Evolutionary conservation across 345 rosid species (phyloP).

Genomic region (Euphorbia lathyris): DNA sequence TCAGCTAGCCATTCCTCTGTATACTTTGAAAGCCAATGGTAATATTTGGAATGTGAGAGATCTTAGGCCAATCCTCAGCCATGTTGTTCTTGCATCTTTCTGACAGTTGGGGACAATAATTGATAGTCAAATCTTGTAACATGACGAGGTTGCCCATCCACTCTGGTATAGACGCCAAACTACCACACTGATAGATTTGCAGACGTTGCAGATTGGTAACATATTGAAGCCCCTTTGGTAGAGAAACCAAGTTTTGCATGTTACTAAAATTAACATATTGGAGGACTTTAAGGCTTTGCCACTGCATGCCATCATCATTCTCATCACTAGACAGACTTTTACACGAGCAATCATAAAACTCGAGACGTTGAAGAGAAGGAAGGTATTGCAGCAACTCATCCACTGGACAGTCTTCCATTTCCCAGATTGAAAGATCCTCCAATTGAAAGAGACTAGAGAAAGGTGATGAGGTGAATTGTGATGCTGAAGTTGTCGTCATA

Average conservation of each 20-base stretch:
- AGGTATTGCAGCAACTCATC: constrained; percentile 13
- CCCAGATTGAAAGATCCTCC: neutral
- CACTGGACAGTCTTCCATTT: neutral
- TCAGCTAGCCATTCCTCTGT: neutral
- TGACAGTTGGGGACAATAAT: neutral
- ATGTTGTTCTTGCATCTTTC: neutral
- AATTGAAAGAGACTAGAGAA: neutral
- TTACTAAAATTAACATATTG: neutral
- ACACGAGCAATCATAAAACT: too few relatives aligned
- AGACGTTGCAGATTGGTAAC: constrained; percentile 1
- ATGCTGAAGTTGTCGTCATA: neutral
- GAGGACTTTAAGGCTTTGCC: constrained; percentile 15
- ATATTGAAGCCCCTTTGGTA: constrained; percentile 16
- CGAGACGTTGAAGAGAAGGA: neutral
- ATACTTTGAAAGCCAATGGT: neutral
- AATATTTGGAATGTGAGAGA: constrained; percentile 11
- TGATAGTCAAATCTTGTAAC: neutral
- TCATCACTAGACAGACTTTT: too few relatives aligned
- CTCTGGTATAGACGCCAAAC: constrained; percentile 6
- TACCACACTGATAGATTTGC: neutral
- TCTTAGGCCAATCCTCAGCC: constrained; percentile 15
- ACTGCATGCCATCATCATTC: neutral
- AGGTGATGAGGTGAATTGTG: neutral
- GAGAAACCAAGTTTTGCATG: constrained; percentile 7
- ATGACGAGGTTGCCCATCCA: constrained; percentile 18